A percentile compares a stretch with the other conserved stretches of the same genome.
Evolutionary conservation across 345 rosid species (phyloP).

Genomic region (Garcia nutans): DNA sequence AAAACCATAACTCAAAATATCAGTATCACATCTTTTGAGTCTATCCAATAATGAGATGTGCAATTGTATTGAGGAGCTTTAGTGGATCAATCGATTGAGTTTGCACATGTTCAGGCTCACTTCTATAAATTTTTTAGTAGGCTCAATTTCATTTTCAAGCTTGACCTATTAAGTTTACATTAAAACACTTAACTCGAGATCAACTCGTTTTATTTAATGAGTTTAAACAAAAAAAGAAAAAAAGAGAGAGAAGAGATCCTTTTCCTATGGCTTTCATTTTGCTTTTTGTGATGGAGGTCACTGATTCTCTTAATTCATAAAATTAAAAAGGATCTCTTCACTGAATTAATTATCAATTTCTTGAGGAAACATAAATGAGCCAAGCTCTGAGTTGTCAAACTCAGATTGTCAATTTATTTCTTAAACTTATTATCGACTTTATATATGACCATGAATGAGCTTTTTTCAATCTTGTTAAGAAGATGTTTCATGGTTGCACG

Average conservation of each 20-base stretch:
- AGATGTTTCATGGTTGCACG: not conserved
- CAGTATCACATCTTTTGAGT: slow-evolving; percentile 3
- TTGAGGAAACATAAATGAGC: not conserved
- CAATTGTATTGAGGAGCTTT: not conserved
- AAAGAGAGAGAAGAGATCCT: no score
- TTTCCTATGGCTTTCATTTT: not conserved
- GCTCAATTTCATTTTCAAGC: not conserved
- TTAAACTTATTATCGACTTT: no score
- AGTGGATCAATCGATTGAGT: not conserved
- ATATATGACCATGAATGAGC: not conserved
- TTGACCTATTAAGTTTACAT: not conserved
- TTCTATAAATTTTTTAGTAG: not conserved
- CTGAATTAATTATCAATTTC: not conserved
- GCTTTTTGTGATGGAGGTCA: no score
- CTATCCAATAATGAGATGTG: not conserved
- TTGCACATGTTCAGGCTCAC: not conserved
- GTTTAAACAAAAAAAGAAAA: not conserved
- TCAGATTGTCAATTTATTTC: no score
- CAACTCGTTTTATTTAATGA: not conserved
- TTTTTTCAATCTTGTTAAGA: not conserved
- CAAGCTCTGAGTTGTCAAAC: not conserved
- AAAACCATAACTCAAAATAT: slow-evolving; percentile 9
- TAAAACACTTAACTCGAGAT: not conserved
- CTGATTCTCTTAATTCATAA: not conserved
- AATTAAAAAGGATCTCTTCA: not conserved